Evolutionary conservation across 345 rosid genomes (phyloP).

Genomic region (Brassica incana): DNA sequence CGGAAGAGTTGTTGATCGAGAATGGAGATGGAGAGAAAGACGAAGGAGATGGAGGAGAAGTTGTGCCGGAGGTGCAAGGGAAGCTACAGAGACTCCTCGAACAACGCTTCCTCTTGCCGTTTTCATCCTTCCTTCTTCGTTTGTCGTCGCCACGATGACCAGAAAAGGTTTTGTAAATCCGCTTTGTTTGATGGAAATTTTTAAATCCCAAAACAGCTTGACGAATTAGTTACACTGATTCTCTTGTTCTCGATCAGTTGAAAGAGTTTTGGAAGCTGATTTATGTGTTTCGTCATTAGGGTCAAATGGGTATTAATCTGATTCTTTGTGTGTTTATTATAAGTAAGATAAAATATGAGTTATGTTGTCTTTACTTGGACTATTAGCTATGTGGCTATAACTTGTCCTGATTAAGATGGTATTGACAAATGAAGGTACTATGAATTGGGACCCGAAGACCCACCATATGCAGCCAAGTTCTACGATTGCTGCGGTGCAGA

Average conservation of each 20-base stretch:
- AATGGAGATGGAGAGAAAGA: slow-evolving; percentile 33
- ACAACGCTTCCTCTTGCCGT: slow-evolving; percentile 68
- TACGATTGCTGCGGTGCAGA: slow-evolving; percentile 93
- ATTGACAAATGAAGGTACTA: slow-evolving; percentile 61
- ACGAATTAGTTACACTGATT: background rate
- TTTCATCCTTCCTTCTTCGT: slow-evolving; percentile 89
- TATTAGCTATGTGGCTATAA: background rate
- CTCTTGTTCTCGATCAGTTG: background rate
- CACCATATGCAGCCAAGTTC: slow-evolving; percentile 91
- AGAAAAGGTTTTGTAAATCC: slow-evolving; percentile 54
- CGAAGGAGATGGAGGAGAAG: slow-evolving; percentile 50
- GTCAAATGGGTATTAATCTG: background rate
- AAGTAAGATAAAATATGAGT: background rate
- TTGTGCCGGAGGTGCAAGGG: slow-evolving; percentile 71
- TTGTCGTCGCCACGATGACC: slow-evolving; percentile 98
- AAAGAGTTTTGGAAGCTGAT: background rate
- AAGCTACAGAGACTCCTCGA: slow-evolving; percentile 54
- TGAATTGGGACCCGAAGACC: slow-evolving; percentile 80
- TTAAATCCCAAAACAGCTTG: background rate
- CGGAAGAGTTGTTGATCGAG: background rate
- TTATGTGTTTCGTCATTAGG: background rate
- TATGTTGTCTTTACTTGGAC: background rate
- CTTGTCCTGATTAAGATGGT: background rate
- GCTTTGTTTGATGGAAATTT: too few relatives aligned
- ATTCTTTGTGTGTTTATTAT: background rate